Conservation (phyloP, 2,329 filamentous ascomycete genomes). For the Fusarium avenaceum region DNA sequence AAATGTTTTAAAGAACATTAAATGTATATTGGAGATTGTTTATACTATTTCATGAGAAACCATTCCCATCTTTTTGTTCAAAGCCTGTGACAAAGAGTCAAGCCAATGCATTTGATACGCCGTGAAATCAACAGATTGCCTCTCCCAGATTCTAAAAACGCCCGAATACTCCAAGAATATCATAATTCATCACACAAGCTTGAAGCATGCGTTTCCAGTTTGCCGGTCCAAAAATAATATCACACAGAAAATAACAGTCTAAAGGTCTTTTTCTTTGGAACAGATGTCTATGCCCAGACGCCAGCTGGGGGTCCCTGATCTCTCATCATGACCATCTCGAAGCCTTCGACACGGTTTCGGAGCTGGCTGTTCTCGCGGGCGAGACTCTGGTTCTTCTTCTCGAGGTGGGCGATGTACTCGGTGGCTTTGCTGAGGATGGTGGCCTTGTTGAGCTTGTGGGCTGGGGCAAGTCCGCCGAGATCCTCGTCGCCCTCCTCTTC, state of each 20-base stretch:
- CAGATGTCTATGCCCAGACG: conserved; percentile 45
- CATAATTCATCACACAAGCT: conserved; percentile 48
- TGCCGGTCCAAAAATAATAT: conserved; percentile 30
- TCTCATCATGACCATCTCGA: conserved; percentile 50
- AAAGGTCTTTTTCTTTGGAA: conserved; percentile 9
- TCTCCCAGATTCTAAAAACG: conserved; percentile 26
- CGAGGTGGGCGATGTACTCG: conserved; percentile 56
- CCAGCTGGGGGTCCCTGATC: conserved; percentile 45
- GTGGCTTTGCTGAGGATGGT: conserved; percentile 70
- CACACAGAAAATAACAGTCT: conserved; percentile 17
- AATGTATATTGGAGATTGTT: conserved; percentile 47
- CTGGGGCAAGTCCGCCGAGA: conserved; percentile 81
- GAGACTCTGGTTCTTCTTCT: conserved; percentile 53
- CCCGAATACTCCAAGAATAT: conserved; percentile 47
- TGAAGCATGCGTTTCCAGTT: conserved; percentile 25
- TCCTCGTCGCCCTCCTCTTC: conserved; percentile 74
- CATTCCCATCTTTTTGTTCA: conserved; percentile 33
- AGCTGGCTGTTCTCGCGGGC: conserved; percentile 52
- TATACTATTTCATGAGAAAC: conserved; percentile 39
- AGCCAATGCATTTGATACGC: conserved; percentile 36
- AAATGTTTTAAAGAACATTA: conserved; percentile 32
- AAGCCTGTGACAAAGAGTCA: conserved; percentile 23
- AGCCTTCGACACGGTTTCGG: conserved; percentile 49
- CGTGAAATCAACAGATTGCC: conserved; percentile 28
- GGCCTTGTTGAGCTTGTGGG: conserved; percentile 94